Evolutionary conservation across 2,329 filamentous ascomycete genomes (phyloP).

Genomic region (Fusarium setosum): DNA sequence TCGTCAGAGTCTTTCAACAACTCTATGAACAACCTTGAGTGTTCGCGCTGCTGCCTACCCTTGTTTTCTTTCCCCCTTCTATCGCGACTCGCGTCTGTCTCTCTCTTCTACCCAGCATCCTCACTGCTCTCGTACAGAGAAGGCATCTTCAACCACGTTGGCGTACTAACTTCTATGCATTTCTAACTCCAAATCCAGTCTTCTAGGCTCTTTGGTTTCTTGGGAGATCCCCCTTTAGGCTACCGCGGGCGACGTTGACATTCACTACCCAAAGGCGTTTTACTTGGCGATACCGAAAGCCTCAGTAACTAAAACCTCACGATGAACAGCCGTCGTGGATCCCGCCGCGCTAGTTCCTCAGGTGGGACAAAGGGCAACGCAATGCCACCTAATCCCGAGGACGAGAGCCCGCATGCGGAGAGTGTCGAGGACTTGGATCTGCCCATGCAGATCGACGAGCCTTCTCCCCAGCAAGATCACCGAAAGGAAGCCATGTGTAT

Average conservation of each 20-base stretch:
- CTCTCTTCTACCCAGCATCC: background rate
- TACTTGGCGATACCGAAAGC: background rate
- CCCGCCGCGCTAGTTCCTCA: too few species aligned
- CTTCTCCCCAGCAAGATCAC: background rate
- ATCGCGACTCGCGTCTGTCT: too few species aligned
- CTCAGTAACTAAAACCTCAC: background rate
- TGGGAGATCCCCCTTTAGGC: background rate
- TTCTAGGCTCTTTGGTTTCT: background rate
- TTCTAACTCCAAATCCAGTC: background rate
- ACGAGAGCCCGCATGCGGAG: background rate
- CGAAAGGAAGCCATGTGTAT: slow-evolving; percentile 20
- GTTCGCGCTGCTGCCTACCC: too few species aligned
- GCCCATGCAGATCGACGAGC: background rate
- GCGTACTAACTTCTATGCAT: too few species aligned
- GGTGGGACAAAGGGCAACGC: background rate
- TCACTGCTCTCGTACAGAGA: background rate
- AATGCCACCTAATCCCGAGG: background rate
- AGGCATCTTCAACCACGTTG: background rate
- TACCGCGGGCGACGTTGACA: background rate
- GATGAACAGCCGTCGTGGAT: slow-evolving; percentile 3
- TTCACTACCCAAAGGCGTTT: slow-evolving; percentile 1
- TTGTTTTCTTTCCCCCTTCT: too few species aligned
- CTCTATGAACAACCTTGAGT: too few species aligned
- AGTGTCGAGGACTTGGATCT: background rate
- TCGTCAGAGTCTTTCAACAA: too few species aligned